Percentiles rank a stretch among this genome's conserved stretches.
These are phyloP conservation scores for Pyricularia sp. DNA, from an alignment of 2,329 filamentous ascomycete genomes.

Conservation along the genomic window DNA sequence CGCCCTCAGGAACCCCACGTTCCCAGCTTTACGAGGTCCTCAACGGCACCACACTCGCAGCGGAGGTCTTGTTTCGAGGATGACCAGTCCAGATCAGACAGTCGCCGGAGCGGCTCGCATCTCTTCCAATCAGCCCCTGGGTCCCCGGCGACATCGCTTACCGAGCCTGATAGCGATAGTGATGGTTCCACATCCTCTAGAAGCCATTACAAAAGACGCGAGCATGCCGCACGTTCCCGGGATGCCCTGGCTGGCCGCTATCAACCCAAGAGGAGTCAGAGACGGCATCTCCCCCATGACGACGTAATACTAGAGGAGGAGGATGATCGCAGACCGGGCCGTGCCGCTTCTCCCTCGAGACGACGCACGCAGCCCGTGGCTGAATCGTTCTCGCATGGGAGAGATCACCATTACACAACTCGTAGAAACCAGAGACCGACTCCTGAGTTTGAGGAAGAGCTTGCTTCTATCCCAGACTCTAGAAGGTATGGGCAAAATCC, in stretches of 20 bases:
- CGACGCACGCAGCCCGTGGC: neutral
- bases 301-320: neutral
- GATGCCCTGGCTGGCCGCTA: neutral
- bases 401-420: neutral
- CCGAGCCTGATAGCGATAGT: neutral
- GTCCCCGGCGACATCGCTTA: neutral
- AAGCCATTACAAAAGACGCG: neutral
- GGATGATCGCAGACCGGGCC: neutral
- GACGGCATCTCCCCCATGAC: neutral
- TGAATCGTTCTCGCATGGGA: neutral
- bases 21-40: neutral
- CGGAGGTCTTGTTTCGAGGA: neutral
- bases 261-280: neutral
- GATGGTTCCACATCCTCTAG: neutral
- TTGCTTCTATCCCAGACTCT: neutral
- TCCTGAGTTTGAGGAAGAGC: neutral
- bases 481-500: neutral
- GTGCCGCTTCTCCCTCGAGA: neutral
- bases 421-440: neutral
- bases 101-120: neutral
- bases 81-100: neutral
- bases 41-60: neutral
- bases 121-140: neutral
- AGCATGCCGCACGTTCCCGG: neutral
- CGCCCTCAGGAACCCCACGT: neutral